Percentiles rank a stretch among this genome's conserved stretches.
Evolutionary conservation across 2,329 filamentous ascomycete species (phyloP).

Genomic region (Claviceps sp.): DNA sequence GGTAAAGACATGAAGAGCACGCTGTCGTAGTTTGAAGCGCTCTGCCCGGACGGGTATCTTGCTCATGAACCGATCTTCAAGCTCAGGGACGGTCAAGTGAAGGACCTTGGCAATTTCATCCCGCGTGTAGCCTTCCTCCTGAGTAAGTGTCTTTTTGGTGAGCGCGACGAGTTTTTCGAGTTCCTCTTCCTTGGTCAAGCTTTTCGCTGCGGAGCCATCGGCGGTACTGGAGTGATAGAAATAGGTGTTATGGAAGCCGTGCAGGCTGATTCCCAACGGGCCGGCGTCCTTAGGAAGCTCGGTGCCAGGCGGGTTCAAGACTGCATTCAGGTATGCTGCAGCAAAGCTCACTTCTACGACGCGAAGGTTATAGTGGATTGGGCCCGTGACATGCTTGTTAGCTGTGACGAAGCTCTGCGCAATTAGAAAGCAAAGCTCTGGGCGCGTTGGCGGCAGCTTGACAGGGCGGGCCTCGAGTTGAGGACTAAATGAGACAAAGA

Average conservation of each 20-base stretch:
- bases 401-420: constrained; percentile 89
- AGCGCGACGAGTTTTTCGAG: constrained; percentile 59
- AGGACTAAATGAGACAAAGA: constrained; percentile 84
- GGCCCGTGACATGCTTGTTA: constrained; percentile 88
- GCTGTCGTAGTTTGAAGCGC: constrained; percentile 73
- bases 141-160: constrained; percentile 55
- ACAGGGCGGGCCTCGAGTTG: constrained; percentile 63
- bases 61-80: constrained; percentile 69
- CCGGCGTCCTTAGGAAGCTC: constrained; percentile 63
- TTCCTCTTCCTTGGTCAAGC: constrained; percentile 44
- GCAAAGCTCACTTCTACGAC: constrained; percentile 93
- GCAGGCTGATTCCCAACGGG: constrained; percentile 70
- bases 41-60: constrained; percentile 83
- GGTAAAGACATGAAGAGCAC: constrained; percentile 79
- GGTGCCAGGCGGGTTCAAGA: constrained; percentile 41
- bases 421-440: constrained; percentile 81
- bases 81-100: constrained; percentile 51
- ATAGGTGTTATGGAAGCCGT: constrained; percentile 75
- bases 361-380: constrained; percentile 89
- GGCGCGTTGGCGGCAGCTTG: constrained; percentile 65
- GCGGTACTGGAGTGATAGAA: constrained; percentile 38
- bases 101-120: constrained; percentile 69
- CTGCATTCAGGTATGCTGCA: constrained; percentile 51
- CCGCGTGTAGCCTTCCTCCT: constrained; percentile 76
- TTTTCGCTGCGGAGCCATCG: constrained; percentile 29